Evolutionary conservation across 225 moss, liverwort and hornwort genomes (phyloP).

Genomic region (Physcomitrium patens): DNA sequence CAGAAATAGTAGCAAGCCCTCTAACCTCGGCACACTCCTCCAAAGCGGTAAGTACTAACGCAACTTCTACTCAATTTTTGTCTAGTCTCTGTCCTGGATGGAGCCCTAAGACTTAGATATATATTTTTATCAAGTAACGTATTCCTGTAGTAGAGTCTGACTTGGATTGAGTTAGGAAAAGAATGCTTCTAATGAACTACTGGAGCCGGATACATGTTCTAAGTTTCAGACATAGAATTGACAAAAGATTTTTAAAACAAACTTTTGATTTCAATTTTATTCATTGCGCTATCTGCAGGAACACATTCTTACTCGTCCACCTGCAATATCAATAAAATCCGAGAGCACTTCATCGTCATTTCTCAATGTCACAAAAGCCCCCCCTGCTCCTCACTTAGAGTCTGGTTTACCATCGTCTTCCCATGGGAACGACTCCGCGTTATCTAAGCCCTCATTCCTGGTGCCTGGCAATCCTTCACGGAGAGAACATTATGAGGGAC

Average conservation of each 20-base stretch:
- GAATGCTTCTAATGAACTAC: background rate
- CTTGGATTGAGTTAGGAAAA: constrained; percentile 9
- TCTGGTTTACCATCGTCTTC: constrained; percentile 57
- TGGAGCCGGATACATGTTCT: constrained; percentile 19
- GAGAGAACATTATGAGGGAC: constrained; percentile 70
- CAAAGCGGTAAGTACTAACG: constrained; percentile 49
- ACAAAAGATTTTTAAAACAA: background rate
- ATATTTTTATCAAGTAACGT: constrained; percentile 19
- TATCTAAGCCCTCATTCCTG: constrained; percentile 64
- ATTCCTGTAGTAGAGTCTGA: constrained; percentile 18
- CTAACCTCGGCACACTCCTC: constrained; percentile 59
- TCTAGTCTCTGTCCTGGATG: background rate
- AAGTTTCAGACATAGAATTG: constrained; percentile 11
- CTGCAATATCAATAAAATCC: constrained; percentile 55
- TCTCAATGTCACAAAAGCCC: constrained; percentile 38
- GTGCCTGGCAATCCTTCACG: constrained; percentile 49
- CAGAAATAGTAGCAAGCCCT: constrained; percentile 73
- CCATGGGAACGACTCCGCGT: constrained; percentile 49
- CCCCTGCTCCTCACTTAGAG: constrained; percentile 34
- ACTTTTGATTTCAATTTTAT: constrained; percentile 20
- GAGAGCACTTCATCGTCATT: constrained; percentile 55
- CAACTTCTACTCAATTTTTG: background rate
- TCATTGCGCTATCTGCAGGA: constrained; percentile 48
- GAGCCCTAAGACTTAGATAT: background rate
- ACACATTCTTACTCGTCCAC: constrained; percentile 52